Evolutionary conservation across 2,329 filamentous ascomycete genomes (phyloP).

Genomic region (Keithomyces neogunnii): DNA sequence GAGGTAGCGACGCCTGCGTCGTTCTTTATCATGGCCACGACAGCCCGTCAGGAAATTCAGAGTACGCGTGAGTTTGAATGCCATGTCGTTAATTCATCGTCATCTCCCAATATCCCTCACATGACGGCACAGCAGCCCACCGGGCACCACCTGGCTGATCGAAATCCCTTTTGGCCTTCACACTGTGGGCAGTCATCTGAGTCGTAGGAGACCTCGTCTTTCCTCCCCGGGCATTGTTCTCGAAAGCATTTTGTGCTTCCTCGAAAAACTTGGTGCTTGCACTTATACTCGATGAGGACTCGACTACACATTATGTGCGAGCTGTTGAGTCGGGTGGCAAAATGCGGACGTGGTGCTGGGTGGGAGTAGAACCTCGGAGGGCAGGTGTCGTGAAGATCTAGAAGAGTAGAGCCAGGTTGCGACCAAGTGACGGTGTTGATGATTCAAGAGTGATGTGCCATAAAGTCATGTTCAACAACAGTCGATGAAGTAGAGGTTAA

Average conservation of each 20-base stretch:
- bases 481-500: neutral
- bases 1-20: no score
- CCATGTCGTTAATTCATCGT: neutral
- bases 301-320: conserved; percentile 22
- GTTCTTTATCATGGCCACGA: no score
- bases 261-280: conserved; percentile 25
- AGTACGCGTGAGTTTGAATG: neutral
- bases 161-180: conserved; percentile 19
- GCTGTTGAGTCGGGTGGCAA: neutral
- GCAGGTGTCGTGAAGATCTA: no score
- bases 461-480: neutral
- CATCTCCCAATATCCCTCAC: conserved; percentile 7
- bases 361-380: no score
- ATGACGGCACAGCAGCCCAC: conserved; percentile 24
- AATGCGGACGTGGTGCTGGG: no score
- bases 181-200: conserved; percentile 26
- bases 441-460: neutral
- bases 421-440: no score
- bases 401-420: no score
- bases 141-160: conserved; percentile 28
- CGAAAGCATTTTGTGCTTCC: conserved; percentile 27
- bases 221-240: conserved; percentile 20
- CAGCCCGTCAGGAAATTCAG: no score
- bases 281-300: conserved; percentile 25
- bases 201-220: conserved; percentile 21